Conservation (phyloP, 345 rosid genomes). For the Odontarrhena argentea region DNA sequence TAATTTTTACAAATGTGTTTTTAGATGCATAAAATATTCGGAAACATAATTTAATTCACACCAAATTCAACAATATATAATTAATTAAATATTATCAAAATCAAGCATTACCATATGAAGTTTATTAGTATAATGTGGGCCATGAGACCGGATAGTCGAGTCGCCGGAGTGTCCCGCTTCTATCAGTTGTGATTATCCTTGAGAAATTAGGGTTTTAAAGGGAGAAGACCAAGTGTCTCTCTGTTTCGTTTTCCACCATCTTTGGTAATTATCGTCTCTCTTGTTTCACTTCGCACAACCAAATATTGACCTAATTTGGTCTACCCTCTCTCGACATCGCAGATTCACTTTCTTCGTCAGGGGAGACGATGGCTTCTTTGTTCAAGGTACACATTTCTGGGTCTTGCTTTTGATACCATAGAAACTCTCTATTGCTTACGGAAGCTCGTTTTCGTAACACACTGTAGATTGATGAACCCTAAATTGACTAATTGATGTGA, state of each 20-base stretch:
- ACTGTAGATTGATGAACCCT: neutral
- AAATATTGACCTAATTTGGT: slow-evolving; percentile 15
- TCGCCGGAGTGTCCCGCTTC: slow-evolving; percentile 8
- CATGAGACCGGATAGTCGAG: slow-evolving; percentile 19
- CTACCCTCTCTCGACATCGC: slow-evolving; percentile 19
- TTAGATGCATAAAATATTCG: no score
- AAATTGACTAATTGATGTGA: slow-evolving; percentile 1
- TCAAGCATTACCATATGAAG: no score
- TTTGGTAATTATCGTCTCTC: neutral
- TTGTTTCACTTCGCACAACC: slow-evolving; percentile 1
- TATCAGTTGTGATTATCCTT: neutral
- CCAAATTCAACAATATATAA: no score
- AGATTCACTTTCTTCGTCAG: slow-evolving; percentile 15
- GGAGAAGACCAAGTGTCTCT: slow-evolving; percentile 17
- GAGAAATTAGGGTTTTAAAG: slow-evolving; percentile 33
- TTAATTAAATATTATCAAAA: no score
- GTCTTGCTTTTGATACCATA: neutral
- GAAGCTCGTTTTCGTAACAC: neutral
- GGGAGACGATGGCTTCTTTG: slow-evolving; percentile 58
- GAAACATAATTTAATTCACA: no score
- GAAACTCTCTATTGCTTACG: neutral
- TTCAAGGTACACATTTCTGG: slow-evolving; percentile 61
- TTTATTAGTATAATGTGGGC: slow-evolving; percentile 2
- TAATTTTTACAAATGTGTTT: no score
- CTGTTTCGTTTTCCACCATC: slow-evolving; percentile 14